Conservation (phyloP, 306 rosid genomes). For the Pachyrhizus erosus region DNA sequence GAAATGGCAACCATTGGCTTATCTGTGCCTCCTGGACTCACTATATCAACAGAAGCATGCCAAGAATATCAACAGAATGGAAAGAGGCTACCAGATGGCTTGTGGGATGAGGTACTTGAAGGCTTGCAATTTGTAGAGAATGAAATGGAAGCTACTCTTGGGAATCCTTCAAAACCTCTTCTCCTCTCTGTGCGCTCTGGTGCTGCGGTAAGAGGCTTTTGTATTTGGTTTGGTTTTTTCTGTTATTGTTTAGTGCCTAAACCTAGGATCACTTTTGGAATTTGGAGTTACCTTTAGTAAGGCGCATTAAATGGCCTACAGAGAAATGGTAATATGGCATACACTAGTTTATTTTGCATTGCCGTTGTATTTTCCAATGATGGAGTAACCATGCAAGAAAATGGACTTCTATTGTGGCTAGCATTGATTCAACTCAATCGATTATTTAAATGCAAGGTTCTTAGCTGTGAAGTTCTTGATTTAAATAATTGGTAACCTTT, state of each 20-base stretch:
- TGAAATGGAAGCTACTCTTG: conserved; percentile 81
- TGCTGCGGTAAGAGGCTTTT: conserved; percentile 71
- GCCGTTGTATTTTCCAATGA: background rate
- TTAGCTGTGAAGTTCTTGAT: background rate
- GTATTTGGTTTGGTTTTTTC: conserved; percentile 6
- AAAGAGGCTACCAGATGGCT: conserved; percentile 61
- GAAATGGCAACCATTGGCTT: conserved; percentile 97
- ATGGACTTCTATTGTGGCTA: background rate
- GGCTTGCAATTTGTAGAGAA: conserved; percentile 69
- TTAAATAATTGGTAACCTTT: background rate
- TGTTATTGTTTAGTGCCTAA: background rate
- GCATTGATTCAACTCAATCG: conserved; percentile 1
- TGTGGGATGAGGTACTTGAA: conserved; percentile 89
- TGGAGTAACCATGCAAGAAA: background rate
- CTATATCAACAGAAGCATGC: conserved; percentile 96
- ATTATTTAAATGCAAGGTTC: background rate
- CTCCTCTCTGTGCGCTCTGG: conserved; percentile 95
- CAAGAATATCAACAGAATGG: conserved; percentile 86
- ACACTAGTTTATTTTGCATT: background rate
- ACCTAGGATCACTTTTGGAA: background rate
- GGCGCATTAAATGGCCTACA: background rate
- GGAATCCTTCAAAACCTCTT: conserved; percentile 87
- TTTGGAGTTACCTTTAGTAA: background rate
- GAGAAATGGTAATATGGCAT: background rate
- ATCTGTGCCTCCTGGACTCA: conserved; percentile 94